Evolutionary conservation across 2,329 filamentous ascomycete species (phyloP).

Genomic region (Pseudonectria foliicola): DNA sequence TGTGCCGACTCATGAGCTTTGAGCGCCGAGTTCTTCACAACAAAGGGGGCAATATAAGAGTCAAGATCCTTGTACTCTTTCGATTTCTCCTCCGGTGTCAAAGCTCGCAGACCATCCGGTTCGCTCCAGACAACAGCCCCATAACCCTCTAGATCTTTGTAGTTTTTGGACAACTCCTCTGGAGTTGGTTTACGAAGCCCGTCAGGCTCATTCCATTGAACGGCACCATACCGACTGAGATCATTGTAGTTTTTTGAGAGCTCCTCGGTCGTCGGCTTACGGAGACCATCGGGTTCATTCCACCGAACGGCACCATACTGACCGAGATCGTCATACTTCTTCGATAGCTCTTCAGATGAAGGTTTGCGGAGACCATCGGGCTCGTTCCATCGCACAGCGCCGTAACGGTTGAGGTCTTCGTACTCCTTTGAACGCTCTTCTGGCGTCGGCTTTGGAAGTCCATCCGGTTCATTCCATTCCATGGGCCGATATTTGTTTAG

Average conservation of each 20-base stretch:
- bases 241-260: conserved; percentile 30
- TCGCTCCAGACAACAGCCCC: conserved; percentile 24
- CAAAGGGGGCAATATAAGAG: conserved; percentile 28
- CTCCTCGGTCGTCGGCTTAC: conserved; percentile 24
- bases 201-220: conserved; percentile 25
- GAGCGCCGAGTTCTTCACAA: conserved; percentile 24
- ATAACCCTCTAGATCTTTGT: conserved; percentile 36
- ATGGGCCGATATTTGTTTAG: conserved; percentile 24
- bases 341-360: conserved; percentile 28
- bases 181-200: conserved; percentile 22
- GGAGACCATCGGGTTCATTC: conserved; percentile 30
- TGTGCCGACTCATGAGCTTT: conserved; percentile 22
- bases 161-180: conserved; percentile 30
- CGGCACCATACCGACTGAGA: conserved; percentile 26
- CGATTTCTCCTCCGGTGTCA: conserved; percentile 23
- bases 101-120: conserved; percentile 22
- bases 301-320: conserved; percentile 28
- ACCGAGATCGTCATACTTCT: conserved; percentile 33
- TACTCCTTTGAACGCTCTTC: conserved; percentile 23
- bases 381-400: conserved; percentile 21
- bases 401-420: conserved; percentile 27
- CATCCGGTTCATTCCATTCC: conserved; percentile 22
- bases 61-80: conserved; percentile 29
- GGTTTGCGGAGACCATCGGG: conserved; percentile 16
- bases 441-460: conserved; percentile 14